Conservation (phyloP, 202 grass and related monocot genomes). For the Carex arenaria region DNA sequence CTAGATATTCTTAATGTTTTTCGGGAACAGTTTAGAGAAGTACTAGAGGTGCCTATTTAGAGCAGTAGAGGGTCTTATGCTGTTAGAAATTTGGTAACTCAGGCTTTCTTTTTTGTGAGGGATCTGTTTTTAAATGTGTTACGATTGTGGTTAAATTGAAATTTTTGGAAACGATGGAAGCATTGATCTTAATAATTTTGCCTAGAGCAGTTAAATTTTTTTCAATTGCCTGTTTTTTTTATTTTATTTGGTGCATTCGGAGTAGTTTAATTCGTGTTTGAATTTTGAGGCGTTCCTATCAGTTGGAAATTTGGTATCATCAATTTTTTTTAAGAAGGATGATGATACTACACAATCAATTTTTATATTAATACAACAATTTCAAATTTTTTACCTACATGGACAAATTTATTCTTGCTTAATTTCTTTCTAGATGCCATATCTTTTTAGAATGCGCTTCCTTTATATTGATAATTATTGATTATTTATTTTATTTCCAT, state of each 20-base stretch:
- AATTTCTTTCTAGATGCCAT: no score
- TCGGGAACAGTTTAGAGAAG: slow-evolving; percentile 34
- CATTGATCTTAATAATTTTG: neutral
- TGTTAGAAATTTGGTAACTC: neutral
- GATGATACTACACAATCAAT: no score
- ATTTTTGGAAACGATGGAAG: neutral
- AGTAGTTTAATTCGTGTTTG: no score
- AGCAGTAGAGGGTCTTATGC: neutral
- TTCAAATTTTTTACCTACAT: no score
- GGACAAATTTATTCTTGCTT: no score
- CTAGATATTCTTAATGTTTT: slow-evolving; percentile 51
- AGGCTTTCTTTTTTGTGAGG: neutral
- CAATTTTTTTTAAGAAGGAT: no score
- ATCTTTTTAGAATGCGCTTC: no score
- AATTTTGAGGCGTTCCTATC: no score
- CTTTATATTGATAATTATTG: no score
- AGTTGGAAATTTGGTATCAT: no score
- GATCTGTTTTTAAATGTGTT: neutral
- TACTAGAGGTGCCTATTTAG: neutral
- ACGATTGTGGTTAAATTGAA: neutral
- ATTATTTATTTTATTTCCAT: no score
- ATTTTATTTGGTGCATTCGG: neutral
- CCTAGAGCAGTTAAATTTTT: neutral
- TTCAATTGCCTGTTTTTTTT: neutral
- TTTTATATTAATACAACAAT: no score